A percentile compares a stretch with the other conserved stretches of the same genome.
These are phyloP conservation scores for Dichomitus squalens DNA, from an alignment of 1,284 basidiomycete genomes.

Conservation along the genomic window DNA sequence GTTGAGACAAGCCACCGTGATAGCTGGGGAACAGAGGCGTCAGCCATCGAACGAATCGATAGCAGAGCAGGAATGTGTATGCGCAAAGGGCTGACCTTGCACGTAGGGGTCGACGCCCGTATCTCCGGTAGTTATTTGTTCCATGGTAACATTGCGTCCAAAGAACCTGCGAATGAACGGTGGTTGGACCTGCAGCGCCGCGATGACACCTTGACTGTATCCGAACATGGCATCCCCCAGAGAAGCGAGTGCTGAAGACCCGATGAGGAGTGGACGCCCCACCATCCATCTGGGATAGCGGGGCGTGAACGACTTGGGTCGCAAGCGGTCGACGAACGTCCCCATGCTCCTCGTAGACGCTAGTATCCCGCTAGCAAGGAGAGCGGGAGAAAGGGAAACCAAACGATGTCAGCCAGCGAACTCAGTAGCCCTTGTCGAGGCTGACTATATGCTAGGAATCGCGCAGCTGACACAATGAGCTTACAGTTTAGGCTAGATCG, in stretches of 20 bases:
- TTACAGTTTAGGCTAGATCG: neutral
- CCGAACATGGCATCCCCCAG: conserved; percentile 60
- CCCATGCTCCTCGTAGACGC: neutral
- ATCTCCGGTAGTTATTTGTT: conserved; percentile 42
- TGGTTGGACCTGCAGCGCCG: conserved; percentile 53
- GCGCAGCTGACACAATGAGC: no score
- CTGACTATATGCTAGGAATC: neutral
- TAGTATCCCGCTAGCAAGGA: neutral
- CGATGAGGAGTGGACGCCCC: conserved; percentile 50
- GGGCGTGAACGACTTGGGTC: conserved; percentile 39
- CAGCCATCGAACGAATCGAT: neutral
- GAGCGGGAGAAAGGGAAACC: neutral
- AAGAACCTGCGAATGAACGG: conserved; percentile 53
- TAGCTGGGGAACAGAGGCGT: conserved; percentile 37
- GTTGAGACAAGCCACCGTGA: conserved; percentile 53
- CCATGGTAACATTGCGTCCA: conserved; percentile 42
- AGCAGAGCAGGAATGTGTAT: neutral
- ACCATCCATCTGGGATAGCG: conserved; percentile 57
- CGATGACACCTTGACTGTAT: conserved; percentile 56
- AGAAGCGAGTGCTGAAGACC: conserved; percentile 51
- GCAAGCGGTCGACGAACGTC: conserved; percentile 18
- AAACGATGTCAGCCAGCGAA: neutral
- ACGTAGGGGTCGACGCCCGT: conserved; percentile 50
- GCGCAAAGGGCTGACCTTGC: conserved; percentile 39
- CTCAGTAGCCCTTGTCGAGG: neutral